phyloP scores from a whole-genome alignment of 2,329 filamentous ascomycete genomes.

The Botrytis paeoniae region DNA sequence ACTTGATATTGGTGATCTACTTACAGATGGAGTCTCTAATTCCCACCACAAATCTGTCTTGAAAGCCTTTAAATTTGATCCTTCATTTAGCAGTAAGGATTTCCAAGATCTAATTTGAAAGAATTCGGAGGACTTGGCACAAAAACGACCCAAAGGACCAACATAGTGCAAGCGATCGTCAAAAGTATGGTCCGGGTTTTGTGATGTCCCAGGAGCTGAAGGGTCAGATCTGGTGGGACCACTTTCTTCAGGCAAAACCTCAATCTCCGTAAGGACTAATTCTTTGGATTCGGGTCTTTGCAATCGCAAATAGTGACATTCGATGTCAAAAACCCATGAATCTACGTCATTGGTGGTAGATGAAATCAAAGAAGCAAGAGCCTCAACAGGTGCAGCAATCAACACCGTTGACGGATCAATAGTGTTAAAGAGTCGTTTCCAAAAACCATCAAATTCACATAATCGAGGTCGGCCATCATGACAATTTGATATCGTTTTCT shows the following conservation, averaged over 20 bases:
- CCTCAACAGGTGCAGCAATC: conserved; percentile 58
- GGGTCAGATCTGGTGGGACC: neutral
- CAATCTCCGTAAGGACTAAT: neutral
- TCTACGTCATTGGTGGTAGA: conserved; percentile 56
- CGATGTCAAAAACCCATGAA: conserved; percentile 61
- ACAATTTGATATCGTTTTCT: conserved; percentile 25
- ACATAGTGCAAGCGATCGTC: conserved; percentile 3
- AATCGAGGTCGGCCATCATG: conserved; percentile 16
- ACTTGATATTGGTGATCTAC: conserved; percentile 14
- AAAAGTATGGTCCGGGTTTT: neutral
- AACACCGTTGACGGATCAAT: conserved; percentile 54
- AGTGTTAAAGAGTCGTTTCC: conserved; percentile 52
- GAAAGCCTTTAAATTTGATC: conserved; percentile 67
- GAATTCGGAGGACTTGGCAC: conserved; percentile 18
- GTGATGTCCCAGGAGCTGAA: neutral
- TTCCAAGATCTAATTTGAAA: conserved; percentile 52
- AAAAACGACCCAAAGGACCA: neutral
- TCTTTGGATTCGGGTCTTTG: conserved; percentile 24
- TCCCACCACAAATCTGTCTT: conserved; percentile 67
- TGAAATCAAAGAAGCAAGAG: conserved; percentile 59
- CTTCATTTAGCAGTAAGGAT: conserved; percentile 67
- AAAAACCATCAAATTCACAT: conserved; percentile 42
- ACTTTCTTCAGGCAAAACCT: neutral
- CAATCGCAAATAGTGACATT: conserved; percentile 58
- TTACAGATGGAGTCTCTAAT: conserved; percentile 49